A percentile compares a stretch with the other conserved stretches of the same genome.
Conservation (phyloP, 257 asterid genomes). For the Catharanthus roseus region DNA sequence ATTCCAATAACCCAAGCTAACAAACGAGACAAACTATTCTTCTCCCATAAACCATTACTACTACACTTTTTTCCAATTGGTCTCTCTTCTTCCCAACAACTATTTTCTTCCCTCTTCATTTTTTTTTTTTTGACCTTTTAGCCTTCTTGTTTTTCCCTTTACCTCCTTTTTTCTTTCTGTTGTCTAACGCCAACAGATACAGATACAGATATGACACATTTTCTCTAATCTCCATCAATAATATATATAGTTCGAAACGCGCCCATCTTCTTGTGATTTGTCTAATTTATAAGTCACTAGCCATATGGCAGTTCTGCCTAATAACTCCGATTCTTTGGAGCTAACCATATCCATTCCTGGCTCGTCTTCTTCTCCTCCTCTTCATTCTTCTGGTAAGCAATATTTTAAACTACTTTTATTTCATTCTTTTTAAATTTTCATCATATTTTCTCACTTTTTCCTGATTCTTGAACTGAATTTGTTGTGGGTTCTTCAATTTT, state of each 20-base stretch:
- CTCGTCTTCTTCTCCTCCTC: constrained; percentile 47
- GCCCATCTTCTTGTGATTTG: background rate
- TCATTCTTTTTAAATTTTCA: background rate
- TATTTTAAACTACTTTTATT: background rate
- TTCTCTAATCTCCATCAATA: no score
- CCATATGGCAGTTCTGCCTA: constrained; percentile 41
- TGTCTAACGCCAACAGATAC: no score
- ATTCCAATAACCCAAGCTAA: constrained; percentile 6
- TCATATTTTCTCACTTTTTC: background rate
- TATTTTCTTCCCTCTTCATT: constrained; percentile 7
- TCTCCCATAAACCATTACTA: constrained; percentile 12
- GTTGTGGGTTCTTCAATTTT: background rate
- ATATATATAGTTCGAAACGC: constrained; percentile 13
- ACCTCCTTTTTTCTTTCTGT: constrained; percentile 24
- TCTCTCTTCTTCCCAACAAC: constrained; percentile 24
- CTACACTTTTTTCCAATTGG: background rate
- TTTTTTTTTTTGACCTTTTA: constrained; percentile 33
- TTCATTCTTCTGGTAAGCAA: constrained; percentile 48
- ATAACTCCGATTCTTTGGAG: constrained; percentile 43
- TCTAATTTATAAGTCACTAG: background rate
- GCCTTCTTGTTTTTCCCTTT: constrained; percentile 24
- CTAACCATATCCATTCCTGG: constrained; percentile 62
- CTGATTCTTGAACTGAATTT: background rate
- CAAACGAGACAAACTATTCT: background rate
- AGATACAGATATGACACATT: no score